Base-by-base conservation (phyloP, 139 green algal genomes). In the Pleodorina starrii region DNA sequence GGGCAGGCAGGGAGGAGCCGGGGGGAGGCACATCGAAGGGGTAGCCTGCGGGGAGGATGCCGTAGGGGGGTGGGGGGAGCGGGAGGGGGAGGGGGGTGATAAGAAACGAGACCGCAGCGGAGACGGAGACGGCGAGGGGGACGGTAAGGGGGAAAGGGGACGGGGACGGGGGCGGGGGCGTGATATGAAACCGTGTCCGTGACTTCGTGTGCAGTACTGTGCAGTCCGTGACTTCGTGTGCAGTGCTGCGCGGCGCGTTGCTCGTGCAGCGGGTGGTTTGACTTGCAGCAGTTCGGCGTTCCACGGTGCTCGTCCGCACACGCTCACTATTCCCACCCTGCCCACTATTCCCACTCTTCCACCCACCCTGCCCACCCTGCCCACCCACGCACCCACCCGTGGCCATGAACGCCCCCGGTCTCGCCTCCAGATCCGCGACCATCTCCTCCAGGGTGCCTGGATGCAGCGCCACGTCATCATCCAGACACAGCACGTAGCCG, bases 391-490 rank as follows among this genome's bases (percentile, higher is more conserved):
- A 38, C 54, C 5, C 63, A 87, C 87, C 82, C 9, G 82, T 89
- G 35, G 71, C 48, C 57, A 86, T 86, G 46, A 76, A 83, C 27
- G 79, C 38, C 19, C 16, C 82, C 2, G 44, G 82, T 5, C 51
- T 4, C 4, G 25, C n/a, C 69, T 98, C 92, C 92, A 99, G 77
- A 21, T 92, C 82, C 5, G 40, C 46, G 23, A 98, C 94, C 42
- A 99, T 83, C 50, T 91, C 63, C 17, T 40, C 29, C 40, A 99
- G 69, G 44, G 89, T 94, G 11, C 82, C 83, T 2, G 95, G 93
- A 85, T 98, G 96, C 46, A 97, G 89, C 84, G 90, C 77, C n/a
- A 99, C 94, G 83, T 99, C 97, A 90, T 99, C 97, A 78, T 99
- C 97, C 77, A 99, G 87, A 60, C 97, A 98, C 35, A 98, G 92